phyloP scores from a whole-genome alignment of 345 rosid species.

The Reutealis trisperma region DNA sequence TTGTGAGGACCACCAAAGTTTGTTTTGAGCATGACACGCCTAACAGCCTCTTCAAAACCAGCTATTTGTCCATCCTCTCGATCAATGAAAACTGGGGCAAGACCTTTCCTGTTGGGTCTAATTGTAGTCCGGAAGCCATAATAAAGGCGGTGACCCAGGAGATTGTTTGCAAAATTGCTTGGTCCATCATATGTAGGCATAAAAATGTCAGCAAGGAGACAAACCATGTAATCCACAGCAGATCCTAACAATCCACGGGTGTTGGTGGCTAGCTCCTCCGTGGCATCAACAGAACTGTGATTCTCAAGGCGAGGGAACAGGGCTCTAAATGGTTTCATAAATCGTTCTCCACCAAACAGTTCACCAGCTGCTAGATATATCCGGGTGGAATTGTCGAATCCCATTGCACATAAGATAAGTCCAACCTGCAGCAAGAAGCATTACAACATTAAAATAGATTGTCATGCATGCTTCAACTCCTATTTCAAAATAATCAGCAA shows the following conservation, averaged over 20 bases:
- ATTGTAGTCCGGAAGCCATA: conserved; percentile 95
- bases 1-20: conserved; percentile 96
- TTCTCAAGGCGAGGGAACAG: conserved; percentile 88
- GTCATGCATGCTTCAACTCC: not conserved
- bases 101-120: conserved; percentile 90
- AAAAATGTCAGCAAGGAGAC: conserved; percentile 92
- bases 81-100: conserved; percentile 77
- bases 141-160: conserved; percentile 94
- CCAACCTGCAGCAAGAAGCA: conserved; percentile 71
- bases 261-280: conserved; percentile 68
- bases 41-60: conserved; percentile 79
- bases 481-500: not conserved
- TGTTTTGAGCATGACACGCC: conserved; percentile 77
- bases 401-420: conserved; percentile 82
- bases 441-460: not conserved
- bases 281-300: conserved; percentile 81
- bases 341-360: conserved; percentile 88
- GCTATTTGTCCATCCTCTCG: conserved; percentile 64
- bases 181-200: conserved; percentile 99
- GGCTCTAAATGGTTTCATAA: conserved; percentile 78
- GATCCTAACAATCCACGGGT: conserved; percentile 83
- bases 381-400: conserved; percentile 84
- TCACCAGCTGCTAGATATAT: conserved; percentile 97
- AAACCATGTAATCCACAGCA: conserved; percentile 99
- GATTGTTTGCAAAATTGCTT: conserved; percentile 99